Percentiles rank a stretch among this genome's conserved stretches.
Evolutionary conservation across 1,139 yeast species (phyloP).

Genomic region (Yamadazyma triangularis): DNA sequence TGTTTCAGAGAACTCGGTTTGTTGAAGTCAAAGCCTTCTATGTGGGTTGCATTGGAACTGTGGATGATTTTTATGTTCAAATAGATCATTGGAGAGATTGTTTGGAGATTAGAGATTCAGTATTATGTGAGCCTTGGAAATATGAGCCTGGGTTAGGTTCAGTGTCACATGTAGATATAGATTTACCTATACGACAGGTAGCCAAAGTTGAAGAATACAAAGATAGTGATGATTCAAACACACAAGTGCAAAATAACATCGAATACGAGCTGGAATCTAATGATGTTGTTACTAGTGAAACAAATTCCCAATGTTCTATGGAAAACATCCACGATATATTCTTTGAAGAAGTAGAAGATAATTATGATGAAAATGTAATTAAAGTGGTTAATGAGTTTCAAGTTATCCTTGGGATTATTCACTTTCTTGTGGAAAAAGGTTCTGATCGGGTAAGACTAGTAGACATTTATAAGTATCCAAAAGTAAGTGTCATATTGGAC

Average conservation of each 20-base stretch:
- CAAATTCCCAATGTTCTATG: background rate
- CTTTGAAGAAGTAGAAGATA: background rate
- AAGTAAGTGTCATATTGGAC: constrained; percentile 20
- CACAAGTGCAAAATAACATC: too few relatives aligned
- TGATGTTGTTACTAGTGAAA: background rate
- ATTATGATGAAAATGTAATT: background rate
- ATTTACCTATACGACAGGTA: too few relatives aligned
- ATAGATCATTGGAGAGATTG: constrained; percentile 30
- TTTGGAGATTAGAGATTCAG: constrained; percentile 17
- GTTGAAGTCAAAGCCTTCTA: constrained; percentile 21
- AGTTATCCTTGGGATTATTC: constrained; percentile 23
- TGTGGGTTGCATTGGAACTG: constrained; percentile 16
- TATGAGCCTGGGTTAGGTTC: constrained; percentile 12
- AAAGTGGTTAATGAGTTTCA: constrained; percentile 19
- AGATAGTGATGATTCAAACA: too few relatives aligned
- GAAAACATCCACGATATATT: too few relatives aligned
- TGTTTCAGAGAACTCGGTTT: background rate
- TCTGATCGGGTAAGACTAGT: constrained; percentile 19
- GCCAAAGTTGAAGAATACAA: too few relatives aligned
- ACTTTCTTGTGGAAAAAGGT: constrained; percentile 22
- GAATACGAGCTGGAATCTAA: background rate
- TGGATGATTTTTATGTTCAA: constrained; percentile 18
- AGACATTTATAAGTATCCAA: constrained; percentile 20
- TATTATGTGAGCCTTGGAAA: constrained; percentile 21
- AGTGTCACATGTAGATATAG: too few relatives aligned